phyloP scores from a whole-genome alignment of 2,329 filamentous ascomycete genomes.

The Periconia sp. region DNA sequence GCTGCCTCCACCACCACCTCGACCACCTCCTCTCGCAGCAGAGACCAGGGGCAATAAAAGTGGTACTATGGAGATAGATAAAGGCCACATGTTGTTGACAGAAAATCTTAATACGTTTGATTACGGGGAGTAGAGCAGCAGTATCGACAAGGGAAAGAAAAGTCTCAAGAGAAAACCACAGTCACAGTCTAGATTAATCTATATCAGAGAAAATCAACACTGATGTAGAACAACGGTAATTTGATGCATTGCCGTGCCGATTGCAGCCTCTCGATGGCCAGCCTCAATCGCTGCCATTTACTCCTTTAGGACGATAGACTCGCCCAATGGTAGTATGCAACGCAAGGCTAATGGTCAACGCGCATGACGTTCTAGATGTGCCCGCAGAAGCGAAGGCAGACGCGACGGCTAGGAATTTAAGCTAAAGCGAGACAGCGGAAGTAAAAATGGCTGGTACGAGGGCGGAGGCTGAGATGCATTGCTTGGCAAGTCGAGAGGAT shows the following conservation, averaged over 20 bases:
- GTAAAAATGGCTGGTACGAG: too few species aligned
- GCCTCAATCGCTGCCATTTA: background rate
- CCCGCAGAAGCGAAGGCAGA: background rate
- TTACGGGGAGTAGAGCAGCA: background rate
- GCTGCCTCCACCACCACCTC: conserved; percentile 4
- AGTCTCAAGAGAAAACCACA: background rate
- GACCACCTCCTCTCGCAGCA: conserved; percentile 3
- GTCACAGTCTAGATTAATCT: background rate
- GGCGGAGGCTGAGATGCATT: too few species aligned
- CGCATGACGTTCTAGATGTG: background rate
- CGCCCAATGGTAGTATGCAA: background rate
- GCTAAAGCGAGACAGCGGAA: conserved; percentile 5
- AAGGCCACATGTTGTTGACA: background rate
- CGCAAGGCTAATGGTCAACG: background rate
- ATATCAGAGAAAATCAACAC: too few species aligned
- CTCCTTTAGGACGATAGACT: background rate
- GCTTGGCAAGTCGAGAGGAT: too few species aligned
- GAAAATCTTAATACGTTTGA: background rate
- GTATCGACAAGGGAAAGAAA: background rate
- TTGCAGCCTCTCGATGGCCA: background rate
- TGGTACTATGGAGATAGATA: background rate
- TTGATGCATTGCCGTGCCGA: too few species aligned
- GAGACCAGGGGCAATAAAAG: conserved; percentile 2
- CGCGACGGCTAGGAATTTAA: too few species aligned
- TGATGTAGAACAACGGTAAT: too few species aligned